Conservation (phyloP, 2,329 filamentous ascomycete species). For the Alternaria postmessia region DNA sequence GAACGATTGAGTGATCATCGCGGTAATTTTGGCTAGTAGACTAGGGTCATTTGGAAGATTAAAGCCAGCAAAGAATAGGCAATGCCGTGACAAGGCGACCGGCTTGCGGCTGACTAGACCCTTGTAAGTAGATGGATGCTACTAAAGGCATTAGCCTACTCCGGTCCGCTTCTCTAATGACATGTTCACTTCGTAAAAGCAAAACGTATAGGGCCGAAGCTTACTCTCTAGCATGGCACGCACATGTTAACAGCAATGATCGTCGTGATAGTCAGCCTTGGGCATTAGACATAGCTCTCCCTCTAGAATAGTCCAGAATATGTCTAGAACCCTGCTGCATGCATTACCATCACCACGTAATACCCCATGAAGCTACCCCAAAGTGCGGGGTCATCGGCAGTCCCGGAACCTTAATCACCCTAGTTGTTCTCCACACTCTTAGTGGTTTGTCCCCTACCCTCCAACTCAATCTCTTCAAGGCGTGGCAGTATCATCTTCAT, state of each 20-base stretch:
- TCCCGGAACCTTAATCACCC: not conserved
- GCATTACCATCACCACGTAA: not conserved
- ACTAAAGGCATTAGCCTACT: no score
- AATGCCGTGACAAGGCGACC: no score
- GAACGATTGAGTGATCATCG: not conserved
- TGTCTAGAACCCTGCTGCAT: not conserved
- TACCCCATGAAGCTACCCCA: not conserved
- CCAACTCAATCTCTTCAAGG: not conserved
- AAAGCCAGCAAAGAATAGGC: no score
- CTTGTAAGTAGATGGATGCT: no score
- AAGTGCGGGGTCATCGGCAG: not conserved
- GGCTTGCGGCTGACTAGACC: no score
- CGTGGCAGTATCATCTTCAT: conserved; percentile 14
- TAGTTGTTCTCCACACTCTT: conserved; percentile 10
- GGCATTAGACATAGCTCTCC: not conserved
- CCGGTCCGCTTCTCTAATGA: no score
- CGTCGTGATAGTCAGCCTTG: not conserved
- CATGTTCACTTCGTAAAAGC: no score
- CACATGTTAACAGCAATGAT: no score
- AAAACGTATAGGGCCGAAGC: no score
- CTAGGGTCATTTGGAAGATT: no score
- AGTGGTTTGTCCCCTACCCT: not conserved
- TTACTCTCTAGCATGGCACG: no score
- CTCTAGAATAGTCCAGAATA: not conserved
- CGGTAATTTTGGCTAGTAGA: not conserved